Percentiles rank a stretch among this genome's conserved stretches.
Conservation (phyloP, 176 grass and related monocot genomes). For the Phragmites australis region DNA sequence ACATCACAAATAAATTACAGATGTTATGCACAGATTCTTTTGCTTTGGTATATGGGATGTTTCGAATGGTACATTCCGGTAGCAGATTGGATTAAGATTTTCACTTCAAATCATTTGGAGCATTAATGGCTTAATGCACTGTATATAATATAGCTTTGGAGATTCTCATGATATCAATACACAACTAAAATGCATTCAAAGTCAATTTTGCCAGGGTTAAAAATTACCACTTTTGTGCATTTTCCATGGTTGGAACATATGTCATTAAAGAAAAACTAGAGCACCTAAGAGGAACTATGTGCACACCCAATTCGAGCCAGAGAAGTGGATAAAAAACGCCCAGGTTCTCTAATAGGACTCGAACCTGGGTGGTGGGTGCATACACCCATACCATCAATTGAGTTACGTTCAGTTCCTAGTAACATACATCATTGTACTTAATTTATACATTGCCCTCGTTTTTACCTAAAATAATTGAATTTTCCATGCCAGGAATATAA, state of each 20-base stretch:
- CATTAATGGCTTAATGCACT: neutral
- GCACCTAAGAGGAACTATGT: too few relatives aligned
- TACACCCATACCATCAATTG: too few relatives aligned
- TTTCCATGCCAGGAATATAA: neutral
- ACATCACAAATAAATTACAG: too few relatives aligned
- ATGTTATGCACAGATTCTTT: neutral
- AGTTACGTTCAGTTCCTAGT: too few relatives aligned
- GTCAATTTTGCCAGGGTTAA: neutral
- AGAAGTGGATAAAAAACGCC: too few relatives aligned
- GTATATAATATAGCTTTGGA: neutral
- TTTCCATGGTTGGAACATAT: neutral
- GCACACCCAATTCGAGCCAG: too few relatives aligned
- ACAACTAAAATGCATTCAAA: neutral
- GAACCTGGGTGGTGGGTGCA: too few relatives aligned
- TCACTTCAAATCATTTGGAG: neutral
- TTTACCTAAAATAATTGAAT: neutral
- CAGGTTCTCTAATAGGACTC: too few relatives aligned
- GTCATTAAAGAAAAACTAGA: too few relatives aligned
- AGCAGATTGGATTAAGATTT: neutral
- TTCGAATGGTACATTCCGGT: neutral
- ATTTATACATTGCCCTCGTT: neutral
- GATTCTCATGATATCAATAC: neutral
- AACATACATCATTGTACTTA: neutral
- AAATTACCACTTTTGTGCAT: neutral
- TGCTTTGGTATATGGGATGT: neutral